Base-by-base conservation (phyloP, 768 basidiomycete species). In the Daedaleopsis sinensis region DNA sequence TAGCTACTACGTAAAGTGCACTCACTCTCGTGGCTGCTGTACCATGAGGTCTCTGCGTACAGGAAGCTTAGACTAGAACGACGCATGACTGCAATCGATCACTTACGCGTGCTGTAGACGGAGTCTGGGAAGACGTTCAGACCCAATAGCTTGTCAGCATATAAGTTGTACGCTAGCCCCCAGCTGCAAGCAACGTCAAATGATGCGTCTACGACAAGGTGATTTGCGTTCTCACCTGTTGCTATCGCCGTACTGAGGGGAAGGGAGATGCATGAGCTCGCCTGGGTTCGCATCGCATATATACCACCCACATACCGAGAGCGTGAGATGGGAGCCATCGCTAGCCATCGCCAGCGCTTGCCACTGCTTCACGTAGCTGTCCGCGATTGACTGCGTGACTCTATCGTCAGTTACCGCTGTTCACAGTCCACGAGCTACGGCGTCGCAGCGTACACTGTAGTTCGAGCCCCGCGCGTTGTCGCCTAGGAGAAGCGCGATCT, bases 121-220 rank as follows among this genome's bases (percentile, higher is more conserved):
- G 68, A 69, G 16, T 69, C 32, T 1, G 77, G 74, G 72, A 79
- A 76, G 21, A 80, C 57, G 47, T 76, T 70, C 6, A 69, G 61
- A 5, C 68, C 70, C 13, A 80, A 67, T 15, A 80, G 65, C 63
- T 72, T 74, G 65, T 81, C 80, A 5, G 74, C 76, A 57, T 68
- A 79, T 39, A 80, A 62, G 64, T 81, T 80, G 70, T 80, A 81
- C 52, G 71, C 62, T 27, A 77, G 58, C 6, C 68, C 71, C 71
- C 72, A 76, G 39, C 39, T 42, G 10, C 13, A 42, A 18, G 13
- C 39, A 11, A 42, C 52, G 49, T 42, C 39, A 42, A 18, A 12
- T 3, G 13, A 42, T 18, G 39, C 13, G 39, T 42, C 23, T 11
- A 3, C 5, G 9, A 55, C n/a, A n/a, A n/a, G n/a, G 24, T 3